Conservation (phyloP, 306 rosid species). For the Clitoria ternatea region DNA sequence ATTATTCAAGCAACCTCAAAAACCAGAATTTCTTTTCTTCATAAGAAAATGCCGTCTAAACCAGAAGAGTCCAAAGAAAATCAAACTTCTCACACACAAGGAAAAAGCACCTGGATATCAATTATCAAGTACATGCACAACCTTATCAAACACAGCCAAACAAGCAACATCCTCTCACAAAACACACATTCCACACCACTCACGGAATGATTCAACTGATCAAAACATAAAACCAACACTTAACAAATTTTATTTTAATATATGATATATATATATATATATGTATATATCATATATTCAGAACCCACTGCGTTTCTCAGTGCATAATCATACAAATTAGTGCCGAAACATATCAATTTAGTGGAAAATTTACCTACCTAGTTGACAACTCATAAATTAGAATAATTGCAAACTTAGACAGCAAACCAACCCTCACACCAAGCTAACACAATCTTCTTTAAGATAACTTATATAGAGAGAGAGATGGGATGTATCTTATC, state of each 20-base stretch:
- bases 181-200: neutral
- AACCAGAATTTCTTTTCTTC: neutral
- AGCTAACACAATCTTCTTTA: neutral
- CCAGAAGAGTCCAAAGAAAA: neutral
- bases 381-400: neutral
- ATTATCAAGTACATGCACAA: neutral
- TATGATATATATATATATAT: too few species aligned
- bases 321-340: neutral
- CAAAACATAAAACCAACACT: too few species aligned
- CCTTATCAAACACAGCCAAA: neutral
- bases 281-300: too few species aligned
- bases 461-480: too few species aligned
- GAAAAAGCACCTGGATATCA: neutral
- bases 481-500: too few species aligned
- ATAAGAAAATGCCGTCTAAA: neutral
- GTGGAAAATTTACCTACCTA: neutral
- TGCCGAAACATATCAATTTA: neutral
- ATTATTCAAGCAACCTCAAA: neutral
- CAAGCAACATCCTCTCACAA: neutral
- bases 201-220: too few species aligned
- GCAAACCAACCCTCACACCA: neutral
- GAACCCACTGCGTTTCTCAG: too few species aligned
- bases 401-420: neutral
- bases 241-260: too few species aligned
- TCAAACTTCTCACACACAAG: neutral